These are phyloP conservation scores for Sphagnum fallax DNA, from an alignment of 228 moss, liverwort and hornwort species.

Conservation along the genomic window DNA sequence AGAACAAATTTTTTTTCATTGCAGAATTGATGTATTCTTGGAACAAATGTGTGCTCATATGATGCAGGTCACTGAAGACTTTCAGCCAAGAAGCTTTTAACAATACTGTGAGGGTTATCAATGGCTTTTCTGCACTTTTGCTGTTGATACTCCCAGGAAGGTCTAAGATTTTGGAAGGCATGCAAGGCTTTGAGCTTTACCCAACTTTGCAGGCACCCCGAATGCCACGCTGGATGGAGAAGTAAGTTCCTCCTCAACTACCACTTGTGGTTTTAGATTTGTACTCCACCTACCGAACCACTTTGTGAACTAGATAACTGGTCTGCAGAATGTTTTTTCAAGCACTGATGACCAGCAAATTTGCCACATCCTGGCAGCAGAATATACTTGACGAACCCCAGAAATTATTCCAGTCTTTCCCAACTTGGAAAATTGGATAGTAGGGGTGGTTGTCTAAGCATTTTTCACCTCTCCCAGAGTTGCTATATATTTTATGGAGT, in stretches of 20 bases:
- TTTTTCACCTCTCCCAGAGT: no score
- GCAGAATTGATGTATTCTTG: background rate
- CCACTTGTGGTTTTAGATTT: background rate
- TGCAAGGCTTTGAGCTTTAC: constrained; percentile 90
- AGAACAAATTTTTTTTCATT: background rate
- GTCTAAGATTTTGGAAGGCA: constrained; percentile 62
- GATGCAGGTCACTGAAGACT: constrained; percentile 69
- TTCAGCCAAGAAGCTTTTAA: constrained; percentile 88
- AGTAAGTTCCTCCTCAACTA: constrained; percentile 33
- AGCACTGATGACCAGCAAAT: background rate
- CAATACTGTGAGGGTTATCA: constrained; percentile 70
- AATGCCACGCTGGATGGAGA: constrained; percentile 87
- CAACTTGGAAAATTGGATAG: background rate
- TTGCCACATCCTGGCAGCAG: background rate
- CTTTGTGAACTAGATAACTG: background rate
- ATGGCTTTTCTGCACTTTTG: constrained; percentile 77
- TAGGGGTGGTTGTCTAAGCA: no score
- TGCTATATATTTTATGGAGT: no score
- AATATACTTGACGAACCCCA: background rate
- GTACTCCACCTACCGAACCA: no score
- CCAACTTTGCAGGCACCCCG: constrained; percentile 82
- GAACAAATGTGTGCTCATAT: background rate
- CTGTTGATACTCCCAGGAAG: constrained; percentile 75
- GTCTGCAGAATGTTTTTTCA: background rate
- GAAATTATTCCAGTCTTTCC: background rate